Conservation (phyloP, 2,329 filamentous ascomycete species). For the Biscogniauxia mediterranea region DNA sequence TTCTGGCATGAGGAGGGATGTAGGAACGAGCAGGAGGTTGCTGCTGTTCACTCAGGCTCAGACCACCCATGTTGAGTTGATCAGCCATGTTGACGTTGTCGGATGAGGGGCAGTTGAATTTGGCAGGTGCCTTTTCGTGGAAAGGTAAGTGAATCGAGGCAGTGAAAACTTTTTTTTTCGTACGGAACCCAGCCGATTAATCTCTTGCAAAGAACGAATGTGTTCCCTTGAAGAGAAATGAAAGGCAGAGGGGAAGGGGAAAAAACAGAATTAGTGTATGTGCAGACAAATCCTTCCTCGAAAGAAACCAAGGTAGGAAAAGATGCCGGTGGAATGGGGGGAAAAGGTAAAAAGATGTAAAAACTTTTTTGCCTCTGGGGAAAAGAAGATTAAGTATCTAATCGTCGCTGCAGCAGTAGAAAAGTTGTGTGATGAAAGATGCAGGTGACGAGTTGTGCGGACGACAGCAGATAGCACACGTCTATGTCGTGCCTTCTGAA, state of each 20-base stretch:
- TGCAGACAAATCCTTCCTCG: slow-evolving; percentile 11
- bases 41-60: slow-evolving; percentile 58
- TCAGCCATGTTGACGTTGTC: slow-evolving; percentile 65
- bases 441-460: background rate
- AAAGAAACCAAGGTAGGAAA: slow-evolving; percentile 1
- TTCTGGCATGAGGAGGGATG: slow-evolving; percentile 82
- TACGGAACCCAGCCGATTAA: slow-evolving; percentile 29
- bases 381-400: background rate
- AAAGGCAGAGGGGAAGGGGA: slow-evolving; percentile 18
- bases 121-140: slow-evolving; percentile 12
- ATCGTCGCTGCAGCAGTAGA: background rate
- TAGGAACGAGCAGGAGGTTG: slow-evolving; percentile 61
- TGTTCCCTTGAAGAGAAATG: slow-evolving; percentile 28
- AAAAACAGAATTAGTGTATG: slow-evolving; percentile 12
- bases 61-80: slow-evolving; percentile 77
- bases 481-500: slow-evolving; percentile 32
- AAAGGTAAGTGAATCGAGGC: slow-evolving; percentile 7
- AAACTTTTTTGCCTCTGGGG: background rate
- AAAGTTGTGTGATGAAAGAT: slow-evolving; percentile 26
- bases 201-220: slow-evolving; percentile 30
- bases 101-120: slow-evolving; percentile 10
- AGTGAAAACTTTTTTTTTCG: slow-evolving; percentile 24
- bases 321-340: background rate
- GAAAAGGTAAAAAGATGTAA: background rate
- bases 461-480: background rate